These are phyloP conservation scores for Diplodia mutila DNA, from an alignment of 2,329 filamentous ascomycete genomes.

Conservation along the genomic window DNA sequence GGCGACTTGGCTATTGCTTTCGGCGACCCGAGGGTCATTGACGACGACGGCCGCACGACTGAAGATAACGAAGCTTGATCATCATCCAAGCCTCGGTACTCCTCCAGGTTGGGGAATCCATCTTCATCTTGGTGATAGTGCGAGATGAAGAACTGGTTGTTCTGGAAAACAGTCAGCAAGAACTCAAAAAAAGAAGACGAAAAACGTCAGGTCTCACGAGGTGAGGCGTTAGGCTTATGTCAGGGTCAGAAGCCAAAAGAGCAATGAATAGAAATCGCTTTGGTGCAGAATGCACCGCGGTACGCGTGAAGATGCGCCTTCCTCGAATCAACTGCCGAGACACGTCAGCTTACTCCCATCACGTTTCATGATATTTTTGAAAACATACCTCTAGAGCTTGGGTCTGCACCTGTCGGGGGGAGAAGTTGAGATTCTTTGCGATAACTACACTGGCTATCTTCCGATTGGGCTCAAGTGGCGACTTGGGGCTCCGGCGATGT, in stretches of 20 bases:
- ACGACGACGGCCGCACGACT: slow-evolving; percentile 40
- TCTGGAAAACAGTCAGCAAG: slow-evolving; percentile 57
- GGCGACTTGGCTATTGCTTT: slow-evolving; percentile 32
- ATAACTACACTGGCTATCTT: slow-evolving; percentile 82
- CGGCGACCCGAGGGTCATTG: slow-evolving; percentile 24
- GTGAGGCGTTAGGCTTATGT: slow-evolving; percentile 45
- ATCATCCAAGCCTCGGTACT: slow-evolving; percentile 42
- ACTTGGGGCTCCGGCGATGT: slow-evolving; percentile 13
- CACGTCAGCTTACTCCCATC: slow-evolving; percentile 26
- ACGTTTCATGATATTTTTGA: not conserved
- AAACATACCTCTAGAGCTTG: slow-evolving; percentile 65
- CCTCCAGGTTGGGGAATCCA: slow-evolving; percentile 76
- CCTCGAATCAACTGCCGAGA: slow-evolving; percentile 74
- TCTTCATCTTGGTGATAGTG: slow-evolving; percentile 78
- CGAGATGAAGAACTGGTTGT: slow-evolving; percentile 85
- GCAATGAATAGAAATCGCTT: slow-evolving; percentile 80
- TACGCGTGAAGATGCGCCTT: slow-evolving; percentile 75
- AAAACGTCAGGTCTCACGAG: slow-evolving; percentile 37
- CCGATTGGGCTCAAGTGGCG: slow-evolving; percentile 35
- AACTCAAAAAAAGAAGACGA: not conserved
- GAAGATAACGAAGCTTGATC: slow-evolving; percentile 43
- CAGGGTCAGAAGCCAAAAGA: slow-evolving; percentile 57
- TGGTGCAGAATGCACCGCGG: slow-evolving; percentile 72
- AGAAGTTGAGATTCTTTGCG: slow-evolving; percentile 75
- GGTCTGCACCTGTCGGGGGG: slow-evolving; percentile 77